phyloP scores from a whole-genome alignment of 2,329 filamentous ascomycete species.

The Beauveria scarabaeidicola region DNA sequence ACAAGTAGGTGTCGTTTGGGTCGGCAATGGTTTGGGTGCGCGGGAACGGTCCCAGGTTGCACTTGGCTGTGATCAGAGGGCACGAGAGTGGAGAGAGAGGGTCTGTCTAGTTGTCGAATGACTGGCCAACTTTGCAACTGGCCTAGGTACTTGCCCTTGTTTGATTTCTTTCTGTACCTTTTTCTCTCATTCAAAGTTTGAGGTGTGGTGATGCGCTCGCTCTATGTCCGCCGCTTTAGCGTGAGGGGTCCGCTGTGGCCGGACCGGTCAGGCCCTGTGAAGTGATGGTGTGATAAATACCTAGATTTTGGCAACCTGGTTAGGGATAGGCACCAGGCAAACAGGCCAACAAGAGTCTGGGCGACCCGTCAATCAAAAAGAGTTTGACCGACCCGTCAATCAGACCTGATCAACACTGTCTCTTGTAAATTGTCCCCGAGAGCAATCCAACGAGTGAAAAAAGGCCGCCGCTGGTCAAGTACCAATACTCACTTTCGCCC shows the following conservation, averaged over 20 bases:
- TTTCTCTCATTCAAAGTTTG: background rate
- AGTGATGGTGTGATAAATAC: background rate
- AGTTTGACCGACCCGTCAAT: too few relatives aligned
- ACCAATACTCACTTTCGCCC: background rate
- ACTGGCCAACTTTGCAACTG: too few relatives aligned
- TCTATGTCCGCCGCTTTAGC: background rate
- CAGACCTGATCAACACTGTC: too few relatives aligned
- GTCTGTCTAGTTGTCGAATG: too few relatives aligned
- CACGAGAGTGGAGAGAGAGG: background rate
- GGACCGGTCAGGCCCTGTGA: background rate
- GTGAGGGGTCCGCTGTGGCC: constrained; percentile 2
- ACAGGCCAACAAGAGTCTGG: too few relatives aligned
- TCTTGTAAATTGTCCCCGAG: background rate
- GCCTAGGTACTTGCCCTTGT: background rate
- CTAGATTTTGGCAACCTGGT: too few relatives aligned
- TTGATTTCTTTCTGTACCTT: background rate
- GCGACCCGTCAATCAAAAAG: too few relatives aligned
- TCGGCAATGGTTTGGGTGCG: background rate
- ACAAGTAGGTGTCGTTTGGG: background rate
- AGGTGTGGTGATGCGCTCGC: background rate
- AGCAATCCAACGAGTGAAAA: too few relatives aligned
- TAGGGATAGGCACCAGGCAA: too few relatives aligned
- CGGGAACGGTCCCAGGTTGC: background rate
- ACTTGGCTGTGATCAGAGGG: background rate
- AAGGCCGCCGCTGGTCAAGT: too few relatives aligned